Conservation (phyloP, 2,329 filamentous ascomycete genomes). For the Aspergillus awamori region DNA sequence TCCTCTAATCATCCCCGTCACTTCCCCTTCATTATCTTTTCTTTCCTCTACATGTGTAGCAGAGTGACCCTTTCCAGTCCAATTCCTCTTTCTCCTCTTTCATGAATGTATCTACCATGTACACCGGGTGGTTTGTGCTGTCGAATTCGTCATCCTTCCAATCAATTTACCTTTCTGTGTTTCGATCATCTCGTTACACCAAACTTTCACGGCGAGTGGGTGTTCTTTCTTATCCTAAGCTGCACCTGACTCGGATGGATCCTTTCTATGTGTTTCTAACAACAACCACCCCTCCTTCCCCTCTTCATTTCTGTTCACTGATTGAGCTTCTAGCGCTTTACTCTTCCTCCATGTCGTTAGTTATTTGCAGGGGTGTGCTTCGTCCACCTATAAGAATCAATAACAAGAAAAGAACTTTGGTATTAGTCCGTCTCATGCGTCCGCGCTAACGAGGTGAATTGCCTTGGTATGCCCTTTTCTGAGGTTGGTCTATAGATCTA, state of each 20-base stretch:
- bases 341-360: background rate
- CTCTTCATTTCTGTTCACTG: background rate
- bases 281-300: background rate
- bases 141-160: too few relatives aligned
- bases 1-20: too few relatives aligned
- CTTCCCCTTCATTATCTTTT: too few relatives aligned
- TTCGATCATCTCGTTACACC: too few relatives aligned
- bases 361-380: background rate
- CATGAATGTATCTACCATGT: background rate
- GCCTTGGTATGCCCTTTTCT: background rate
- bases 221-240: background rate
- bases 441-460: background rate
- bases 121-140: background rate
- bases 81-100: background rate
- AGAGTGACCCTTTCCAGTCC: background rate
- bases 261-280: background rate
- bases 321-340: background rate
- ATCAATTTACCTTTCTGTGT: background rate
- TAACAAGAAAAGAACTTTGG: background rate
- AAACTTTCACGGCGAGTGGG: background rate
- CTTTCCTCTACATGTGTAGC: too few relatives aligned
- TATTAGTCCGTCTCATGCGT: background rate
- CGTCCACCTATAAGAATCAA: background rate
- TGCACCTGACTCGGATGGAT: background rate
- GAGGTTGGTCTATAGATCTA: background rate